Percentiles rank a stretch among this genome's conserved stretches.
These are phyloP conservation scores for Aureobasidium sp. DNA, from an alignment of 2,329 filamentous ascomycete species.

Conservation along the genomic window DNA sequence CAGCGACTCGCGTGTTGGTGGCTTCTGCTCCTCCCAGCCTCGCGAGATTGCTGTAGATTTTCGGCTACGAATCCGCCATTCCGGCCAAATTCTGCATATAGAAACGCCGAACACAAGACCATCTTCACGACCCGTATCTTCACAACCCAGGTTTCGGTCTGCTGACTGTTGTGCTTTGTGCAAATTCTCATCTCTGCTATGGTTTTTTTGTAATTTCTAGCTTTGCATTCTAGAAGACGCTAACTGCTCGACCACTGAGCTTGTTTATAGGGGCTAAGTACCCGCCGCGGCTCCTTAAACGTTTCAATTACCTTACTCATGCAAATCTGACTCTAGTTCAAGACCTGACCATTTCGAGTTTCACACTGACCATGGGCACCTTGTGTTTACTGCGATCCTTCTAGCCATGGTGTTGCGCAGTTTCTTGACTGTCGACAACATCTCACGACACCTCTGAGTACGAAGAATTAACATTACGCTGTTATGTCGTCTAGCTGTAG, in stretches of 20 bases:
- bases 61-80: not conserved
- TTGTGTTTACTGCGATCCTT: not conserved
- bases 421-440: not conserved
- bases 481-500: not conserved
- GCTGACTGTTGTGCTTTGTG: not conserved
- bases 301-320: not conserved
- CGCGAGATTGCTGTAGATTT: not conserved
- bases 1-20: not conserved
- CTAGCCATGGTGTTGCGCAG: not conserved
- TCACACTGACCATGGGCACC: too few relatives aligned
- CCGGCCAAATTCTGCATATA: not conserved
- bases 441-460: not conserved
- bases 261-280: not conserved
- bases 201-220: not conserved
- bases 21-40: not conserved
- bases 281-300: constrained; percentile 2
- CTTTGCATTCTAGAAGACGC: constrained; percentile 2
- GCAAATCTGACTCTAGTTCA: not conserved
- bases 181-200: not conserved
- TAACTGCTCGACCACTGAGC: not conserved
- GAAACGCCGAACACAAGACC: not conserved
- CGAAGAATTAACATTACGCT: not conserved
- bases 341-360: not conserved
- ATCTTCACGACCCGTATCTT: not conserved
- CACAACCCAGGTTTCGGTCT: not conserved